Conservation (phyloP, 441 rosid genomes). For the Daphne laureola region DNA sequence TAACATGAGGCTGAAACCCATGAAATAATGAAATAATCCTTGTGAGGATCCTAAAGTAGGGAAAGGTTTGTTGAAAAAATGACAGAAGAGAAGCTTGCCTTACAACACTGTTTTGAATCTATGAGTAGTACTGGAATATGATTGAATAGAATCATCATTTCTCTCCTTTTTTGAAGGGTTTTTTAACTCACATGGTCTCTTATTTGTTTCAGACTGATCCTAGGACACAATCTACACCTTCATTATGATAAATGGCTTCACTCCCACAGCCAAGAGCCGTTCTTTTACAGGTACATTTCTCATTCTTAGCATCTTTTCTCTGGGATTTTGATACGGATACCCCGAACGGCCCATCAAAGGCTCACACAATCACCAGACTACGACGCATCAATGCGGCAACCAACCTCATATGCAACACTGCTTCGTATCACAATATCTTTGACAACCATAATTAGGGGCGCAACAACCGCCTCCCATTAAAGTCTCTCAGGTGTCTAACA, state of each 20-base stretch:
- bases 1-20: too few relatives aligned
- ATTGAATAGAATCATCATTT: background rate
- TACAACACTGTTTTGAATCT: constrained; percentile 97
- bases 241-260: constrained; percentile 80
- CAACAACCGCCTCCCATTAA: too few relatives aligned
- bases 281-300: constrained; percentile 80
- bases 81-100: constrained; percentile 75
- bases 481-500: too few relatives aligned
- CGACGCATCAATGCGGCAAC: too few relatives aligned
- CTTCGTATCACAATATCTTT: too few relatives aligned
- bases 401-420: too few relatives aligned
- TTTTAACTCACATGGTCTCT: constrained; percentile 6
- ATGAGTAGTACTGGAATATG: constrained; percentile 32
- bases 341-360: too few relatives aligned
- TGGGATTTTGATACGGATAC: too few relatives aligned
- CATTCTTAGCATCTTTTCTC: constrained; percentile 6
- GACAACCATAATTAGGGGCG: too few relatives aligned
- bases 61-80: constrained; percentile 88
- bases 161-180: constrained; percentile 1
- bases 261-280: constrained; percentile 81
- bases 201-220: constrained; percentile 66
- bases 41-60: constrained; percentile 99
- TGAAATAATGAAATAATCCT: too few relatives aligned
- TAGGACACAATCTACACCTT: constrained; percentile 85
- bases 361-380: too few relatives aligned